Percentiles rank a stretch among this genome's conserved stretches.
These are phyloP conservation scores for Sugiyamaella floridensis DNA, from an alignment of 805 yeast genomes.

Conservation along the genomic window DNA sequence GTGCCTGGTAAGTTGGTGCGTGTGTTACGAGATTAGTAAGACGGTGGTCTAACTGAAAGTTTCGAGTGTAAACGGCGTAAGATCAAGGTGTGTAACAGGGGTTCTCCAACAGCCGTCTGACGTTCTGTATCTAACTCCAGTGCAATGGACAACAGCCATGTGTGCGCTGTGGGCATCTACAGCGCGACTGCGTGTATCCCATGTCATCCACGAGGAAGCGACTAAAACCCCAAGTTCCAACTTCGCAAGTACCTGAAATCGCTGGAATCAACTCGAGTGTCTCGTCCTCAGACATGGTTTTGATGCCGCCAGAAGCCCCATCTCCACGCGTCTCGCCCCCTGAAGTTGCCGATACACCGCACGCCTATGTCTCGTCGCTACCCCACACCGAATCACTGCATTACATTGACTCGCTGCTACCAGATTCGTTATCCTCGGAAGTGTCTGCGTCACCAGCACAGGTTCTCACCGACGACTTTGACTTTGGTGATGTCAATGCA, in stretches of 20 bases:
- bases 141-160: slow-evolving; percentile 23
- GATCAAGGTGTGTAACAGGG: slow-evolving; percentile 15
- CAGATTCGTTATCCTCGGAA: background rate
- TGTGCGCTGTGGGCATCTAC: slow-evolving; percentile 16
- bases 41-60: slow-evolving; percentile 5
- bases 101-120: background rate
- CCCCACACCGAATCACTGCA: too few relatives aligned
- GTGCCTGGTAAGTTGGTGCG: slow-evolving; percentile 9
- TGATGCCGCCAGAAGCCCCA: too few relatives aligned
- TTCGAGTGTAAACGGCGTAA: slow-evolving; percentile 22
- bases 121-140: slow-evolving; percentile 2
- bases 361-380: too few relatives aligned
- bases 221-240: background rate
- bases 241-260: too few relatives aligned
- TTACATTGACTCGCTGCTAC: background rate
- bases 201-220: background rate
- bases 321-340: too few relatives aligned
- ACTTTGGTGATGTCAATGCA: background rate
- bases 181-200: slow-evolving; percentile 19
- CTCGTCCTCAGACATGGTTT: too few relatives aligned
- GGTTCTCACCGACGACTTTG: background rate
- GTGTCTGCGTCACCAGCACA: background rate
- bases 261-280: too few relatives aligned
- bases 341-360: too few relatives aligned
- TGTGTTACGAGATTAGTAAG: background rate